Base-by-base conservation (phyloP, 1,284 basidiomycete genomes). In the Sutorius eximius region DNA sequence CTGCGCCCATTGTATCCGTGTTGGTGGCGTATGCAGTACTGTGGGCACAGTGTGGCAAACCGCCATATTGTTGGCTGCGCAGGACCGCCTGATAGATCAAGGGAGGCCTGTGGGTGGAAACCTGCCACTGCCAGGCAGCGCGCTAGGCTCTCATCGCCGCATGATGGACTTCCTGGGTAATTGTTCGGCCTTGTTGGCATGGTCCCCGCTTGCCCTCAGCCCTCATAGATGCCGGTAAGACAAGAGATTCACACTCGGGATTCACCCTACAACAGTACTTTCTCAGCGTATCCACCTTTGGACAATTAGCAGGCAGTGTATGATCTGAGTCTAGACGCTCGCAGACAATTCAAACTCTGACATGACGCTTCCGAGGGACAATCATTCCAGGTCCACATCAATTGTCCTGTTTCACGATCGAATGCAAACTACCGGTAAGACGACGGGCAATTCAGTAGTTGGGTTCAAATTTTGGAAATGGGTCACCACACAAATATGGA, bases 111-210 rank as follows among this genome's bases (percentile, higher is more conserved):
- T 42, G 48, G 27, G 44, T 30, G 45, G 36, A 29, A 38, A 41
- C 40, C 43, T 34, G 7, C 37, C 7, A 30, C 38, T 20, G 24
- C 22, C 36, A 27, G 22, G 46, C 53, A 59, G 46, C 29, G 52
- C 16, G n/a, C n/a, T n/a, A n/a, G 45, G 47, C 48, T 45, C 51
- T 44, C 52, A 37, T 37, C 20, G 37, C 30, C 34, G n/a, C n/a
- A 38, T 5, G 18, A 15, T 32, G 11, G 36, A 45, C 60, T 38
- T 52, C 50, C 41, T 38, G 49, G 58, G 61, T 48, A 54, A 61
- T 59, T 20, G 37, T 51, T 15, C 36, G 36, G 30, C 65, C 56
- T 53, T 43, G 65, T 69, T 64, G 60, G 58, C 62, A 63, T 60
- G 47, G 53, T 42, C 56, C n/a, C 46, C 42, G 54, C 45, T 44